Percentiles rank a stretch among this genome's conserved stretches.
These are phyloP conservation scores for Puccinellia tenuiflora DNA, from an alignment of 176 grass and related monocot genomes.

Conservation along the genomic window DNA sequence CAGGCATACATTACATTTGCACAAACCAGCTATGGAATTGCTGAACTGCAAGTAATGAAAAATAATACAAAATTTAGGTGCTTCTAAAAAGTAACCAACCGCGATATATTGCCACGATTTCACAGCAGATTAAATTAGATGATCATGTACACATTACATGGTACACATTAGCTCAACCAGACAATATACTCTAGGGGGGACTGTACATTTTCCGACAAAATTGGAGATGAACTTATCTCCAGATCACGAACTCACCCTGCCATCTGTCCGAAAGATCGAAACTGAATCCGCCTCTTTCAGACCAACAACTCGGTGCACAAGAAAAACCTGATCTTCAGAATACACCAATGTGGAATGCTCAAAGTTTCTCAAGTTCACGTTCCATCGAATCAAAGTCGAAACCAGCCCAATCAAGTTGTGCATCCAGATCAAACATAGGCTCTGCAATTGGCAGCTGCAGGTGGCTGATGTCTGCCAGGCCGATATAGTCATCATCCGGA, in stretches of 20 bases:
- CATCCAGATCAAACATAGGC: conserved; percentile 16
- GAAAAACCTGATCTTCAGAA: background rate
- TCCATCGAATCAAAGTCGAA: conserved; percentile 23
- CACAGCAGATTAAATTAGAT: background rate
- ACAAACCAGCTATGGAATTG: background rate
- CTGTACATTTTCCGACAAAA: conserved; percentile 21
- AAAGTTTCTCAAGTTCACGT: conserved; percentile 10
- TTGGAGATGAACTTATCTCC: background rate
- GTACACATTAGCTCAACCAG: background rate
- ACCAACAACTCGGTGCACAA: background rate
- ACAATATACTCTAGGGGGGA: conserved; percentile 4
- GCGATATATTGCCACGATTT: background rate
- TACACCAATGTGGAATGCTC: background rate
- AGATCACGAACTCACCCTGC: background rate
- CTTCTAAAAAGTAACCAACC: background rate
- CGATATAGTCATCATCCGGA: conserved; percentile 28
- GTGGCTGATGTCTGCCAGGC: conserved; percentile 40
- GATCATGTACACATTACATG: conserved; percentile 20
- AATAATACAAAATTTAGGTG: background rate
- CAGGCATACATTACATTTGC: background rate
- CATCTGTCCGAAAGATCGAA: background rate
- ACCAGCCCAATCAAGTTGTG: conserved; percentile 27
- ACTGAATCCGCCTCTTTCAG: background rate
- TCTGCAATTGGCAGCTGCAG: conserved; percentile 24
- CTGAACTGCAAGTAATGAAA: background rate